Conservation (phyloP, 495 filamentous ascomycete species). For the Aspergillus kassunensis region DNA sequence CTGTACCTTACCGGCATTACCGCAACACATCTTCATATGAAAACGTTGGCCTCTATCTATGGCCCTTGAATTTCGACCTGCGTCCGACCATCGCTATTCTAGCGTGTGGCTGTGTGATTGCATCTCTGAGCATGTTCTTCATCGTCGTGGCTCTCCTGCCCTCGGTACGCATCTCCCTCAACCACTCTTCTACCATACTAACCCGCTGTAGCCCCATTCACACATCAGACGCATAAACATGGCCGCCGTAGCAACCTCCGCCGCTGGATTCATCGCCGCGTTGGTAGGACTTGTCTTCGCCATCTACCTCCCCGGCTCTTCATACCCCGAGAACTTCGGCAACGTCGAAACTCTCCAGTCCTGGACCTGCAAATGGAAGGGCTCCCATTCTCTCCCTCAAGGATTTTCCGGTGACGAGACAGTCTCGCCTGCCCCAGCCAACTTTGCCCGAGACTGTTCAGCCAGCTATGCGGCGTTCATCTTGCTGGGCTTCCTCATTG, state of each 20-base stretch:
- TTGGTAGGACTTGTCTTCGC: slow-evolving; percentile 40
- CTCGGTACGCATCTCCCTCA: slow-evolving; percentile 24
- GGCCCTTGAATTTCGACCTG: slow-evolving; percentile 48
- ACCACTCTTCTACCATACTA: not conserved
- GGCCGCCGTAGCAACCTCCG: slow-evolving; percentile 29
- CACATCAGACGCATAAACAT: slow-evolving; percentile 38
- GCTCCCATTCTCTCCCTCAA: not conserved
- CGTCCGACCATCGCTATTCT: slow-evolving; percentile 43
- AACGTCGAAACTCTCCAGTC: slow-evolving; percentile 43
- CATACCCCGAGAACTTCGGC: slow-evolving; percentile 33
- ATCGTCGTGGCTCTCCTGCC: slow-evolving; percentile 39
- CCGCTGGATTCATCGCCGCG: slow-evolving; percentile 38
- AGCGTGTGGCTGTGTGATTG: slow-evolving; percentile 42
- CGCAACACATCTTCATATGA: slow-evolving; percentile 32
- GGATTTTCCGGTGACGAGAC: not conserved
- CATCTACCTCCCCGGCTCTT: slow-evolving; percentile 39
- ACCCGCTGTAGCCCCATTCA: slow-evolving; percentile 27
- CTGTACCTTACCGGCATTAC: slow-evolving; percentile 39
- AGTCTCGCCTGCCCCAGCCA: slow-evolving; percentile 21
- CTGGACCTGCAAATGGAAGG: slow-evolving; percentile 52
- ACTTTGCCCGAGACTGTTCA: slow-evolving; percentile 44
- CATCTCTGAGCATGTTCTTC: slow-evolving; percentile 37
- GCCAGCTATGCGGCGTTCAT: slow-evolving; percentile 37
- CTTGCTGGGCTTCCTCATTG: slow-evolving; percentile 38
- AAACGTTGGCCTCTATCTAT: slow-evolving; percentile 40